Base-by-base conservation (phyloP, 192 early-diverging fungal species). In the Oehlia diaphana region DNA sequence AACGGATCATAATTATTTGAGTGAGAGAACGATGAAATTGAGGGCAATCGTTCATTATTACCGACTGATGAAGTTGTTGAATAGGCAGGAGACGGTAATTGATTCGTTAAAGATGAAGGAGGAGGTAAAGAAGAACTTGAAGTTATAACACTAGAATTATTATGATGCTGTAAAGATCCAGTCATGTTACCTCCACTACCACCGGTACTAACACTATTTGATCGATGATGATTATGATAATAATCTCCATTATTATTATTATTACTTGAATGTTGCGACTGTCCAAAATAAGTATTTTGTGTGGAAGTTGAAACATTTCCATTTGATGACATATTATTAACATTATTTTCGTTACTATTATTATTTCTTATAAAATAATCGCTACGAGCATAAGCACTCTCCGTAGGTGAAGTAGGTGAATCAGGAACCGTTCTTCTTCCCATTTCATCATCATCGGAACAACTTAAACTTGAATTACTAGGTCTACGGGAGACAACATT, bases 391-490 rank as follows among this genome's bases (percentile, higher is more conserved):
- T 71, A 21, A 61, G 47, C 8, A 74, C 1, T 31, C 5, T 53
- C 72, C 9, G 61, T 12, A 58, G 72, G 72, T 19, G 72, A 74
- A 74, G 61, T 12, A 58, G 72, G 72, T 19, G 72, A 74, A 74
- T 74, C 28, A 53, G 72, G 72, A 14, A 74, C 61, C 21, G 72
- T 33, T 14, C 50, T 6, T 61, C 49, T 50, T n/a, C 49, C 49
- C 1, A 7, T 13, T n/a, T 73, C 71, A 10, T 73, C 71, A 23
- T 73, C 72, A 53, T 74, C 72, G 4, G 72, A 74, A 73, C 44
- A 49, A 74, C 23, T 23, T 23, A 71, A 42, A 74, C 47, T 50
- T n/a, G 72, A 74, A 50, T 74, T 74, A 74, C 72, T 74, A 50
- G 72, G 61, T 58, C 72, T 74, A 49, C 72, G 26, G 14, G 50